Evolutionary conservation across 768 basidiomycete species (phyloP).

Genomic region (Auricularia heimuer): DNA sequence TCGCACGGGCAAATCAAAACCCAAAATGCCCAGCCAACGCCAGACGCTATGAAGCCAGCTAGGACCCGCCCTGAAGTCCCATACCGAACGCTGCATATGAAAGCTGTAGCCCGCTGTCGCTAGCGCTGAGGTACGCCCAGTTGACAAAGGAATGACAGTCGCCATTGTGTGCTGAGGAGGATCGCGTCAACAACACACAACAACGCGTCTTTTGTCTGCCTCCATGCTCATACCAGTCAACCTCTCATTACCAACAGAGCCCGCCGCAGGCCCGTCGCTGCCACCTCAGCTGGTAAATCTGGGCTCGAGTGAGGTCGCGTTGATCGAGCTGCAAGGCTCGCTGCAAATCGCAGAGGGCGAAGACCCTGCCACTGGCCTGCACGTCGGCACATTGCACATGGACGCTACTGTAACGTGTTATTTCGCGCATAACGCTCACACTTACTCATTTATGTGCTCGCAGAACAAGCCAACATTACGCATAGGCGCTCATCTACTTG

Average conservation of each 20-base stretch:
- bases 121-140: no score
- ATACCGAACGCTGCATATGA: no score
- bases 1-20: background rate
- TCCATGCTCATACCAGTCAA: background rate
- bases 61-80: no score
- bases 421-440: background rate
- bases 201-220: background rate
- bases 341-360: constrained; percentile 60
- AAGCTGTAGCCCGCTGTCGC: no score
- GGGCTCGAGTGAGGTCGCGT: constrained; percentile 67
- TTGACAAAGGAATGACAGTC: no score
- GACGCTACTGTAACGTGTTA: constrained; percentile 30
- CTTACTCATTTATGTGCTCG: background rate
- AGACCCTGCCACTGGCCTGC: constrained; percentile 41
- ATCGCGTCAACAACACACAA: background rate
- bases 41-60: no score
- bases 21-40: no score
- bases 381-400: constrained; percentile 70
- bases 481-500: constrained; percentile 85
- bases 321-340: constrained; percentile 82
- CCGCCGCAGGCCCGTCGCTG: constrained; percentile 24
- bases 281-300: constrained; percentile 53
- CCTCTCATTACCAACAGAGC: background rate
- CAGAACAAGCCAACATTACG: constrained; percentile 70
- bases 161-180: no score